A percentile compares a stretch with the other conserved stretches of the same genome.
Conservation (phyloP, 2,329 filamentous ascomycete genomes). For the Calycina marina region DNA sequence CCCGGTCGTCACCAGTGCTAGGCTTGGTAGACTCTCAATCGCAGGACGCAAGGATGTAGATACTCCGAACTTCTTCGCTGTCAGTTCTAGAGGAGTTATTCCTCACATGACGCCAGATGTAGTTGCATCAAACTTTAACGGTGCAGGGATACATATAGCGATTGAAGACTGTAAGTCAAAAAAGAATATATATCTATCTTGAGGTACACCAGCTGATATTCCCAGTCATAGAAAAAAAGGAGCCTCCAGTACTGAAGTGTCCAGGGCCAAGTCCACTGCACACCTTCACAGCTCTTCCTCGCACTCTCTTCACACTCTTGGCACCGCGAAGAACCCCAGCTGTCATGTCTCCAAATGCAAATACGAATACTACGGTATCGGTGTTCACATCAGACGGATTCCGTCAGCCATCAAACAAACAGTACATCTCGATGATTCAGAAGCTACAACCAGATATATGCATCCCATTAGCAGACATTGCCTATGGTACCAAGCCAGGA, state of each 20-base stretch:
- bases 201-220: constrained; percentile 4
- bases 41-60: constrained; percentile 48
- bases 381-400: constrained; percentile 84
- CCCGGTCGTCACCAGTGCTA: constrained; percentile 8
- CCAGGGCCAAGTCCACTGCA: constrained; percentile 40
- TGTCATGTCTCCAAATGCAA: constrained; percentile 54
- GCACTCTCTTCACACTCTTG: constrained; percentile 53
- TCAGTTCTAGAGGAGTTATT: constrained; percentile 69
- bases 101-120: constrained; percentile 86
- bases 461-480: constrained; percentile 63
- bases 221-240: constrained; percentile 38
- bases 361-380: constrained; percentile 56
- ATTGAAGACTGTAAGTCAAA: constrained; percentile 76
- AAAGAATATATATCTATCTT: constrained; percentile 6
- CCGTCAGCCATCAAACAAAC: constrained; percentile 48
- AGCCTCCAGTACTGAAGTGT: constrained; percentile 34
- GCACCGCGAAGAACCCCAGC: constrained; percentile 66
- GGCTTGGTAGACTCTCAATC: constrained; percentile 34
- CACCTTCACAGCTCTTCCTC: constrained; percentile 59
- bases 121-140: constrained; percentile 45
- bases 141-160: constrained; percentile 63
- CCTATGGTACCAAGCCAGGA: constrained; percentile 39
- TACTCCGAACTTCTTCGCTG: constrained; percentile 70
- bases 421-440: constrained; percentile 52
- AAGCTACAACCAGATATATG: constrained; percentile 67